A percentile compares a stretch with the other conserved stretches of the same genome.
Conservation (phyloP, 2,329 filamentous ascomycete genomes). For the Colletotrichum liaoningense region DNA sequence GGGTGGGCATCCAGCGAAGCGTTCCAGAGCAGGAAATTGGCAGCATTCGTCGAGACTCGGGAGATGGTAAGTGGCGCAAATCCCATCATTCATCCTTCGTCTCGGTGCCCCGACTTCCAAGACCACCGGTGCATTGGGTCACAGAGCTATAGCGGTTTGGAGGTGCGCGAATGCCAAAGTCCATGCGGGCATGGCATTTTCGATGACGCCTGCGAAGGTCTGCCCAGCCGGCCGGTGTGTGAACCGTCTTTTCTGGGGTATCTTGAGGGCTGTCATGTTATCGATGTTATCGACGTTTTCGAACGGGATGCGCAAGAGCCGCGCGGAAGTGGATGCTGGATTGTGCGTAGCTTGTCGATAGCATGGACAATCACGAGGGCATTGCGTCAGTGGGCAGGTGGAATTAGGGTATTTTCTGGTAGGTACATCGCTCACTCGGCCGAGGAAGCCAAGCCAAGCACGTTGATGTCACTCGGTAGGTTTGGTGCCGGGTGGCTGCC, state of each 20-base stretch:
- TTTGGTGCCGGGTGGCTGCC: slow-evolving; percentile 14
- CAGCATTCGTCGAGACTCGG: neutral
- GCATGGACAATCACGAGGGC: neutral
- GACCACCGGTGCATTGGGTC: neutral
- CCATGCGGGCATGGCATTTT: slow-evolving; percentile 2
- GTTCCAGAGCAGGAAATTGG: slow-evolving; percentile 28
- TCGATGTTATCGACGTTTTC: slow-evolving; percentile 23
- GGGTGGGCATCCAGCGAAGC: slow-evolving; percentile 4
- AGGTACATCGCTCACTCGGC: neutral
- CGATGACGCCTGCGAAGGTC: slow-evolving; percentile 21
- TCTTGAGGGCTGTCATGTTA: neutral
- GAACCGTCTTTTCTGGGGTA: neutral
- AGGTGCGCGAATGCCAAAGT: neutral
- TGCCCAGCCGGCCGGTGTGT: slow-evolving; percentile 24
- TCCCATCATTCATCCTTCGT: slow-evolving; percentile 5
- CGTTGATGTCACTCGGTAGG: slow-evolving; percentile 27
- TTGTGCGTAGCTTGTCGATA: neutral
- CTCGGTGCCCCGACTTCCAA: neutral
- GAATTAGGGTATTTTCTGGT: neutral
- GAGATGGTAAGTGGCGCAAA: slow-evolving; percentile 3
- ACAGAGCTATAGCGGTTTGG: neutral
- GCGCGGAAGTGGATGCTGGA: slow-evolving; percentile 10
- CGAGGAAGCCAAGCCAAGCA: slow-evolving; percentile 21
- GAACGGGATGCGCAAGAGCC: slow-evolving; percentile 14
- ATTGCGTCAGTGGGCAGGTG: slow-evolving; percentile 25